phyloP scores from a whole-genome alignment of 352 stramenopile species.

The Phytophthora capsici region DNA sequence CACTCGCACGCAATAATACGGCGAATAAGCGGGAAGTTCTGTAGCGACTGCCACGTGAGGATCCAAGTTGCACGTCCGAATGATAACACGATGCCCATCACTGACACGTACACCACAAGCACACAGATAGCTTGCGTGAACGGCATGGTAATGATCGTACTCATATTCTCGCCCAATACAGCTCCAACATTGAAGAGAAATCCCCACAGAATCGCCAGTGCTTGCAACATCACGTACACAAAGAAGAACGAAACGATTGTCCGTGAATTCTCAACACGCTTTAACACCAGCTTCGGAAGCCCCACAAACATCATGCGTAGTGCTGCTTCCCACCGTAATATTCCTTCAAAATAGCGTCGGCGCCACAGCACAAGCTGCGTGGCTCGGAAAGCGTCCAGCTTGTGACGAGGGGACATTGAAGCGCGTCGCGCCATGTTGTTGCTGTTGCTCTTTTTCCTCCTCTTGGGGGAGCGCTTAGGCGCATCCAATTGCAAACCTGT shows the following conservation, averaged over 20 bases:
- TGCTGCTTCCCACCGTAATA: constrained; percentile 70
- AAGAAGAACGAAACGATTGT: constrained; percentile 84
- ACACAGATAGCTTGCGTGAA: constrained; percentile 78
- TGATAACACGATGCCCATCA: constrained; percentile 86
- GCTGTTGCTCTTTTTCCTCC: constrained; percentile 5
- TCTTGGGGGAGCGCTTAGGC: constrained; percentile 1
- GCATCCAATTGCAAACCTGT: neutral
- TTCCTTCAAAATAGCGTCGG: constrained; percentile 66
- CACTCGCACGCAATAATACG: constrained; percentile 84
- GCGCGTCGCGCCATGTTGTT: constrained; percentile 14
- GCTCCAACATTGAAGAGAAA: constrained; percentile 87
- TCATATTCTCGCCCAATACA: constrained; percentile 88
- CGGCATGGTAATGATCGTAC: constrained; percentile 85
- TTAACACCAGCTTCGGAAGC: constrained; percentile 58
- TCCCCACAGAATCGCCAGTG: constrained; percentile 85
- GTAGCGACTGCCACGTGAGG: constrained; percentile 86
- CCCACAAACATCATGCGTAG: constrained; percentile 68
- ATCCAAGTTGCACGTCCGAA: constrained; percentile 89
- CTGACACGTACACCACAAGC: constrained; percentile 80
- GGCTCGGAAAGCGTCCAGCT: constrained; percentile 25
- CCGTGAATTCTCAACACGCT: constrained; percentile 52
- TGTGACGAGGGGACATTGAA: constrained; percentile 1
- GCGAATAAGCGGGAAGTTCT: constrained; percentile 89
- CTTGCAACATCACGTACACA: constrained; percentile 86
- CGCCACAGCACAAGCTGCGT: constrained; percentile 50